Evolutionary conservation across 2,329 filamentous ascomycete species (phyloP).

Genomic region (Colletotrichum sp.): DNA sequence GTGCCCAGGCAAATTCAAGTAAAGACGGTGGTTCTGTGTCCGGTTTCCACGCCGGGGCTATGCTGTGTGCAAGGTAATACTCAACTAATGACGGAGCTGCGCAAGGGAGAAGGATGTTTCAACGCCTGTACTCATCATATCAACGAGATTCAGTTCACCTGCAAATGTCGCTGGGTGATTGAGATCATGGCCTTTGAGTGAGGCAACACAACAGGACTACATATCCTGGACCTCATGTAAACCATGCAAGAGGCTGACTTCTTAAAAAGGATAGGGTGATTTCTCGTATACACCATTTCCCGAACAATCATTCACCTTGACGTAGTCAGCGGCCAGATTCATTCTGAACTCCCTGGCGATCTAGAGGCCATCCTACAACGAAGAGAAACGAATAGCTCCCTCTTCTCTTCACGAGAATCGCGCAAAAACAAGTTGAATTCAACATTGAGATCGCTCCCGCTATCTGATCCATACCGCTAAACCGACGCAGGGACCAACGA

Average conservation of each 20-base stretch:
- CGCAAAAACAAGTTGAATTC: background rate
- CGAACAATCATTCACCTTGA: background rate
- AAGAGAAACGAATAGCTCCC: rapidly evolving
- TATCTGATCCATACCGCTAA: background rate
- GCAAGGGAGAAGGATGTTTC: background rate
- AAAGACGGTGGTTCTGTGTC: background rate
- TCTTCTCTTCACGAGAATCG: background rate
- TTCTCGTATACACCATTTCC: background rate
- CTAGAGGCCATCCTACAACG: rapidly evolving
- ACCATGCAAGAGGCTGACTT: background rate
- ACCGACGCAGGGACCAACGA: background rate
- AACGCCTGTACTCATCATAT: rapidly evolving
- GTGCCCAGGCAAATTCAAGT: background rate
- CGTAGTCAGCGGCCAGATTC: rapidly evolving
- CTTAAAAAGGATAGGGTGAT: rapidly evolving
- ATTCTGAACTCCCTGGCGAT: background rate
- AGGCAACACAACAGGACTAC: background rate
- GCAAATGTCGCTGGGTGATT: background rate
- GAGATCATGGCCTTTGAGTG: background rate
- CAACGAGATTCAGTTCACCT: background rate
- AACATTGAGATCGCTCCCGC: background rate
- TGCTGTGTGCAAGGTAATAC: background rate
- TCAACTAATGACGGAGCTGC: background rate
- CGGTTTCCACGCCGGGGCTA: rapidly evolving
- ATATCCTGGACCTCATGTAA: too few relatives aligned